phyloP scores from a whole-genome alignment of 1,139 yeast genomes.

The Chernovozyma sophiae-reginae region DNA sequence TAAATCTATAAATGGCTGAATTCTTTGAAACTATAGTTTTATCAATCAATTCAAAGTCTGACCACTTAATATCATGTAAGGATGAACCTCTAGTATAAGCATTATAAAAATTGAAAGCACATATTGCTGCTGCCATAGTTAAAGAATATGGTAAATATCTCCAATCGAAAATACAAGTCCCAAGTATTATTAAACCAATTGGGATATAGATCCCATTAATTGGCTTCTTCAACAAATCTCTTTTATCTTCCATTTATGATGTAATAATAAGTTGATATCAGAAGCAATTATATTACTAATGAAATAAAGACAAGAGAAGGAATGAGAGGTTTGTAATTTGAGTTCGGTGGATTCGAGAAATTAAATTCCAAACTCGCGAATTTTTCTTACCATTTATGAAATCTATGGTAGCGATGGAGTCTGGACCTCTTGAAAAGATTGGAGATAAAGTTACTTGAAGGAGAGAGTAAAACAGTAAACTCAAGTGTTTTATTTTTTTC shows the following conservation, averaged over 20 bases:
- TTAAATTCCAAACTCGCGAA: too few relatives aligned
- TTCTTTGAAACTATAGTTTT: constrained; percentile 67
- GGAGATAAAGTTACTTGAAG: too few relatives aligned
- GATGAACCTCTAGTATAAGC: constrained; percentile 50
- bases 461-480: too few relatives aligned
- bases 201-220: constrained; percentile 75
- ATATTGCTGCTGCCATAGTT: constrained; percentile 41
- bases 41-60: constrained; percentile 62
- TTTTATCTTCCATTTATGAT: constrained; percentile 45
- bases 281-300: too few relatives aligned
- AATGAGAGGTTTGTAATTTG: too few relatives aligned
- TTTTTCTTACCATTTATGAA: too few relatives aligned
- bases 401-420: too few relatives aligned
- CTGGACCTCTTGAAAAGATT: too few relatives aligned
- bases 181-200: constrained; percentile 53
- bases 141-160: constrained; percentile 49
- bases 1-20: constrained; percentile 70
- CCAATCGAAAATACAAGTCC: constrained; percentile 53
- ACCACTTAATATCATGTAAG: constrained; percentile 51
- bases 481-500: too few relatives aligned
- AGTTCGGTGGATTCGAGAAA: too few relatives aligned
- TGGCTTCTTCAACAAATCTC: constrained; percentile 56
- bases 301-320: too few relatives aligned
- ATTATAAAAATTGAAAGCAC: constrained; percentile 41
- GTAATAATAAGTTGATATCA: too few relatives aligned